phyloP scores from a whole-genome alignment of 257 asterid species.

The Knoxia roxburghii region DNA sequence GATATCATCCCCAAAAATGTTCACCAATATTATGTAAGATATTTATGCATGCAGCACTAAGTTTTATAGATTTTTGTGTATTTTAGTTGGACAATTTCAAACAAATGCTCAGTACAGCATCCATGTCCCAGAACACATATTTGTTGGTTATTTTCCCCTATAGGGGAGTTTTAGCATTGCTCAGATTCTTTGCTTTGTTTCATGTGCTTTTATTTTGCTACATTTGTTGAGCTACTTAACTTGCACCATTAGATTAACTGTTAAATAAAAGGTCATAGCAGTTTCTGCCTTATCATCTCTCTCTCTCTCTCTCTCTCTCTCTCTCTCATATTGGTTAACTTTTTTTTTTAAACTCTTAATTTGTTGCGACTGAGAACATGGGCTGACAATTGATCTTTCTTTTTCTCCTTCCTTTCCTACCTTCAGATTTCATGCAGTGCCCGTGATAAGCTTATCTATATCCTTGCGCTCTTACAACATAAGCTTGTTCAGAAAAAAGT shows the following conservation, averaged over 20 bases:
- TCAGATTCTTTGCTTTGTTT: neutral
- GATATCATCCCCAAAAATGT: slow-evolving; percentile 79
- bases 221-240: neutral
- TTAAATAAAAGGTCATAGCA: neutral
- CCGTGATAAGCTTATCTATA: slow-evolving; percentile 76
- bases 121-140: neutral
- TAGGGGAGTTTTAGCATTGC: neutral
- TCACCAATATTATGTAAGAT: slow-evolving; percentile 85
- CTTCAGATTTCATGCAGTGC: slow-evolving; percentile 70
- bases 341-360: too few relatives aligned
- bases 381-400: slow-evolving; percentile 12
- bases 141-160: neutral
- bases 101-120: neutral
- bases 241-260: neutral
- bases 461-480: slow-evolving; percentile 78
- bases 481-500: slow-evolving; percentile 86
- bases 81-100: neutral
- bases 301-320: neutral
- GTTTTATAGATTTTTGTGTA: neutral
- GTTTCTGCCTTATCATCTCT: neutral
- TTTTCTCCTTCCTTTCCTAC: slow-evolving; percentile 14
- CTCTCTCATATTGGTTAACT: too few relatives aligned
- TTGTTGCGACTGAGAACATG: neutral
- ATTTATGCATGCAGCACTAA: slow-evolving; percentile 5
- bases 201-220: neutral